Conservation (phyloP, 176 grass and related monocot genomes). For the Rhynchospora breviuscula region DNA sequence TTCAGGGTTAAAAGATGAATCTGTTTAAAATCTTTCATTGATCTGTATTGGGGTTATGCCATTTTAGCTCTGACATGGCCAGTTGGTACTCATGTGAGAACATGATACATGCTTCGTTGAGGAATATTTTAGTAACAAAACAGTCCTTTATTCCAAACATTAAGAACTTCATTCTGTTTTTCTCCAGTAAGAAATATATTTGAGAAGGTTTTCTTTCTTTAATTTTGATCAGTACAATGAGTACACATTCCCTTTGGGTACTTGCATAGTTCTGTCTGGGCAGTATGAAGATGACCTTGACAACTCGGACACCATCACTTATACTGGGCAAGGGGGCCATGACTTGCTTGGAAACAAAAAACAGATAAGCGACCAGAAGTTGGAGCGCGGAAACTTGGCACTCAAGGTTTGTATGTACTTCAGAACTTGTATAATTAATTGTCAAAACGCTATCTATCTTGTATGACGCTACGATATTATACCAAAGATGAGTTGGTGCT, state of each 20-base stretch:
- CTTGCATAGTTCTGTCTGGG: constrained; percentile 75
- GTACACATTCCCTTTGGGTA: constrained; percentile 64
- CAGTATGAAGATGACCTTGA: constrained; percentile 93
- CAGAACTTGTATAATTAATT: not conserved
- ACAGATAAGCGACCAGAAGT: constrained; percentile 64
- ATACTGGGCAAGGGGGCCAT: constrained; percentile 89
- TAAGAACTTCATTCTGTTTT: not conserved
- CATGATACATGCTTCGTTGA: not conserved
- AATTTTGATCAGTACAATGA: constrained; percentile 38
- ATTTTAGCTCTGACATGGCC: no score
- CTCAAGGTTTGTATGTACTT: constrained; percentile 47
- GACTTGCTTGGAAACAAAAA: constrained; percentile 89
- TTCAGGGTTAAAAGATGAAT: no score
- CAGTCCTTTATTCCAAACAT: not conserved
- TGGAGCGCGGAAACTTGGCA: constrained; percentile 76
- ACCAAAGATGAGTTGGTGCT: no score
- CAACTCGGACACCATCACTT: constrained; percentile 69
- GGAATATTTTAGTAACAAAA: not conserved
- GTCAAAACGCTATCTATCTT: not conserved
- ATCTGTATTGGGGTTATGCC: no score
- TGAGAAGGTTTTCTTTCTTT: constrained; percentile 25
- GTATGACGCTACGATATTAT: not conserved
- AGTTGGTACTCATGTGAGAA: no score
- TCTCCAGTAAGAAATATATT: not conserved
- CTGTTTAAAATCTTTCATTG: no score